Conservation (phyloP, 192 early-diverging fungal genomes). For the Borealophlyctis nickersoniae region DNA sequence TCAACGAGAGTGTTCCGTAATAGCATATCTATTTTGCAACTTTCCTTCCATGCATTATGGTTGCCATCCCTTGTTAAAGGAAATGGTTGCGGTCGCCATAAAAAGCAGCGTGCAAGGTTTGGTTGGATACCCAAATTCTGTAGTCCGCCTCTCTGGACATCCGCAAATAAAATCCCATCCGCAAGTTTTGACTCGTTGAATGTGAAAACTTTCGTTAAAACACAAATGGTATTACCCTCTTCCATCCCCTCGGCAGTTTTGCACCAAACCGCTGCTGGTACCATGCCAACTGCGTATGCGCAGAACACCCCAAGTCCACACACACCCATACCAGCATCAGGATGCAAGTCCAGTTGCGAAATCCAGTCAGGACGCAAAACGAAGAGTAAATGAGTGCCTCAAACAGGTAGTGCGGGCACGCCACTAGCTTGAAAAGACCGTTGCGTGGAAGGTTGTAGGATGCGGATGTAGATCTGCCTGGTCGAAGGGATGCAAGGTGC, state of each 20-base stretch:
- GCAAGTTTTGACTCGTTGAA: too few species aligned
- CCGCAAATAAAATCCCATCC: too few species aligned
- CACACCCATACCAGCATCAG: conserved; percentile 57
- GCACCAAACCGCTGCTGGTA: conserved; percentile 58
- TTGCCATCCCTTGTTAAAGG: too few species aligned
- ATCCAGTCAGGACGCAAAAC: conserved; percentile 48
- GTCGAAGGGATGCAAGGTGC: conserved; percentile 21
- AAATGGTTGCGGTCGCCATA: too few species aligned
- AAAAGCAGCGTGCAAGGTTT: too few species aligned
- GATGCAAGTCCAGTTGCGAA: conserved; percentile 32
- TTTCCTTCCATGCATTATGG: too few species aligned
- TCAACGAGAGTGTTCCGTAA: too few species aligned
- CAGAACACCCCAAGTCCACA: conserved; percentile 59
- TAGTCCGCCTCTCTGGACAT: too few species aligned
- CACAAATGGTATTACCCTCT: conserved; percentile 21
- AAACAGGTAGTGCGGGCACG: conserved; percentile 43
- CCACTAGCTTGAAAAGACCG: conserved; percentile 27
- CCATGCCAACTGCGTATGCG: conserved; percentile 68
- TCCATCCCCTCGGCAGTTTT: conserved; percentile 20
- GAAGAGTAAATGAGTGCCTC: conserved; percentile 31
- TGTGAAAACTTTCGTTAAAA: too few species aligned
- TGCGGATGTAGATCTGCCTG: not conserved
- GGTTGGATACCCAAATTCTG: too few species aligned
- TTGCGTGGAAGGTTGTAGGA: conserved; percentile 27
- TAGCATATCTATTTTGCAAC: too few species aligned